Evolutionary conservation across 2,329 filamentous ascomycete genomes (phyloP).

Genomic region (Cladophialophora yegresii): DNA sequence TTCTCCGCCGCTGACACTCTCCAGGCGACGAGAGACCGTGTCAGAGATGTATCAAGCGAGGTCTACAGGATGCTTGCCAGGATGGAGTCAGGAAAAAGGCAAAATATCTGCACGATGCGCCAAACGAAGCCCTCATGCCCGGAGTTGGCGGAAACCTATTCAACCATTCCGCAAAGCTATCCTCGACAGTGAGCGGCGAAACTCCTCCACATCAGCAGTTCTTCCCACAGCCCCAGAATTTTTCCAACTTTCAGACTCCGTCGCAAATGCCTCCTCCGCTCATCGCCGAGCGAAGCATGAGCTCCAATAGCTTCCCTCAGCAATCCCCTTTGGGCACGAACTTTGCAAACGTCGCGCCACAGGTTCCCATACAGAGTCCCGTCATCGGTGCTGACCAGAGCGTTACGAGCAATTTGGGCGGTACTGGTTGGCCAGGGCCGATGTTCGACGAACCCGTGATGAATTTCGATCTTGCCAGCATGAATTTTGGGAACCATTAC

Average conservation of each 20-base stretch:
- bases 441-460: constrained; percentile 90
- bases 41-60: constrained; percentile 88
- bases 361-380: constrained; percentile 42
- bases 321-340: constrained; percentile 74
- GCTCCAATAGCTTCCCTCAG: constrained; percentile 61
- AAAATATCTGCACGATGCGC: constrained; percentile 96
- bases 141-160: constrained; percentile 70
- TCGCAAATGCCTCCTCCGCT: constrained; percentile 47
- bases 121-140: constrained; percentile 83
- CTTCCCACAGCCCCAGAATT: constrained; percentile 42
- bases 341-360: constrained; percentile 58
- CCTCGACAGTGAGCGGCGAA: constrained; percentile 37
- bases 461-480: constrained; percentile 91
- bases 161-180: constrained; percentile 49
- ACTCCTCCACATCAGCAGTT: constrained; percentile 44
- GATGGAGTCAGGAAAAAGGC: constrained; percentile 98
- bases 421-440: constrained; percentile 50
- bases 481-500: constrained; percentile 96
- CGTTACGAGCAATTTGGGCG: constrained; percentile 38
- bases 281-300: constrained; percentile 50
- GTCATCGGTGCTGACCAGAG: constrained; percentile 45
- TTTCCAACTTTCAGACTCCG: constrained; percentile 47
- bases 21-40: constrained; percentile 93
- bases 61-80: constrained; percentile 85
- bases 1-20: constrained; percentile 38